Evolutionary conservation across 495 filamentous ascomycete genomes (phyloP), one percentile per base, ranked within the genome.

Genomic region (Bacidia rubella): DNA sequence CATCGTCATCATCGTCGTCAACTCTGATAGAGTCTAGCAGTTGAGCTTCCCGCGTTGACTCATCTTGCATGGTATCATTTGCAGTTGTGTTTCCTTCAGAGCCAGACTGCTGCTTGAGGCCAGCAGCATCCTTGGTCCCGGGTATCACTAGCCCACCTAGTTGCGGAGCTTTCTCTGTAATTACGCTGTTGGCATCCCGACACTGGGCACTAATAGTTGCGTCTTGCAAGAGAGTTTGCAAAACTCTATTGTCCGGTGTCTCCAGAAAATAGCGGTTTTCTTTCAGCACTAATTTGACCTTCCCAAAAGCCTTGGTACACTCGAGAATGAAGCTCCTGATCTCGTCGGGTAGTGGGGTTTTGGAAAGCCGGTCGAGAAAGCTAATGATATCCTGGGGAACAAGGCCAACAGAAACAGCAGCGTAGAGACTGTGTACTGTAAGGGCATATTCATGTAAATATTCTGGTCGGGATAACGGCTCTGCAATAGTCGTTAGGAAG

Each of bases 191-290:
- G 1, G 74, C 71, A 40, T 76, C 78, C 50, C 85, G 79, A 1
- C 81, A 69, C 53, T 82, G 69, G 51, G 78, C 73, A 15, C 78
- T 77, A 54, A 90, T 86, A 38, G 82, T 74, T 39, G 78, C 74
- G 63, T 89, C 86, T 55, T 82, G 71, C 11, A 97, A 71, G 12
- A 97, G 75, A 60, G 71, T 81, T 67, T 95, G 89, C 43, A 99
- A 69, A 68, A 94, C 83, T 15, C 79, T 70, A 19, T 87, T 81
- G 62, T 97, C 90, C 3, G 82, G 77, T 57, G 86, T 95, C 68
- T 99, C 92, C 54, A 97, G 80, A 63, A 85, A 97, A 66, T 92
- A 95, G 52, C 82, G 82, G 57, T 90, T 97, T 61, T 95, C 81
- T 64, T 95, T 94, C 53, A 97, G 68, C 21, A 97, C 92, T 35